Evolutionary conservation across 148 eudicot species (phyloP), one percentile per base, ranked within the genome.

Genomic region (Suaeda aralocaspica): DNA sequence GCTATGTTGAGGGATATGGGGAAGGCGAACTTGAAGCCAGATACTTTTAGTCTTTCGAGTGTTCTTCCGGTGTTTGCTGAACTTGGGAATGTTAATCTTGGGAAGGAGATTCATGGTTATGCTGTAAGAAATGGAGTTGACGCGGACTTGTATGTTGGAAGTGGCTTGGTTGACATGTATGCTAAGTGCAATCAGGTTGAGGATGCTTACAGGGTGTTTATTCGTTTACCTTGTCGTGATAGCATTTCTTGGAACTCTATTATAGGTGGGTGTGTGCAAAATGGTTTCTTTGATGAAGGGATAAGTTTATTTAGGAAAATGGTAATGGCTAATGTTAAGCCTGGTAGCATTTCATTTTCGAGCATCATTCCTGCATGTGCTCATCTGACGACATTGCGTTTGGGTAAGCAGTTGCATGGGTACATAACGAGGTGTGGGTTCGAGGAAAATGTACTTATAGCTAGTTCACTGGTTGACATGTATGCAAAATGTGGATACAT

Each of bases 401-500:
- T 92, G 59, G 94, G 98, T 69, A 90, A 85, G 71, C 92, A 90
- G 78, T 82, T 92, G 46, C 95, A 91, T 72, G 97, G 85, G 29
- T 82, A 77, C 65, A 84, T 87, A 52, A 64, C 84, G 49, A 78
- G 92, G 59, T 55, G 73, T 41, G 82, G 82, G 4, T 81, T 79
- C 49, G 88, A 89, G 74, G 84, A 78, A 30, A 90, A 92, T 58
- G 46, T 84, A 64, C 86, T 79, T 59, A 74, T 92, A 66, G 87
- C 96, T 39, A 92, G 96, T 80, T 86, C 96, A 29, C 84, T 90
- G 21, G 82, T 90, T 22, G 94, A 92, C 74, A 90, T 92, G 94
- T 92, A 92, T 80, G 92, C 94, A 42, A 90, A 87, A 74, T 90
- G 96, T 67, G 96, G 98, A 36, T 79, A 82, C 75, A 75, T 92